Evolutionary conservation across 768 basidiomycete genomes (phyloP).

Genomic region (Suillus subluteus): DNA sequence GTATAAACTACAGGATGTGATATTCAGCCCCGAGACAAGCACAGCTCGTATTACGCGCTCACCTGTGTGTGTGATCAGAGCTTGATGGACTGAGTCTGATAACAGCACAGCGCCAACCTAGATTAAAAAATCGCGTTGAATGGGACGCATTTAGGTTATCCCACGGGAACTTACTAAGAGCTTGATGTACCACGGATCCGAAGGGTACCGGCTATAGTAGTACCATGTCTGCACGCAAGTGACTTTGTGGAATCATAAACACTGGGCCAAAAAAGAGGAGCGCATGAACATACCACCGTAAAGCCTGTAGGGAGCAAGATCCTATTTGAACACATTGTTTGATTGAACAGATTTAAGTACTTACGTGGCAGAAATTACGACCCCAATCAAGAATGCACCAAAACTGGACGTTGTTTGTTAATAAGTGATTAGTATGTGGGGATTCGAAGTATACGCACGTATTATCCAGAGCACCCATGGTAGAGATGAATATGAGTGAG

Average conservation of each 20-base stretch:
- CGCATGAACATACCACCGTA: slow-evolving; percentile 47
- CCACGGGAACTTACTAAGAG: slow-evolving; percentile 40
- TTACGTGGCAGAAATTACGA: slow-evolving; percentile 51
- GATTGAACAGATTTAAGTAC: slow-evolving; percentile 23
- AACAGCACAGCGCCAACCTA: slow-evolving; percentile 54
- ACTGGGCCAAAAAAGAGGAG: not conserved
- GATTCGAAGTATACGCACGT: slow-evolving; percentile 33
- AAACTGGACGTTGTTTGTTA: slow-evolving; percentile 36
- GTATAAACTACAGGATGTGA: slow-evolving; percentile 43
- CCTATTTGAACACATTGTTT: not conserved
- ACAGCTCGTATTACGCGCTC: slow-evolving; percentile 11
- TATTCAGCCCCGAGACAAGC: not conserved
- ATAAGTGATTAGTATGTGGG: not conserved
- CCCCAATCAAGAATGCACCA: slow-evolving; percentile 55
- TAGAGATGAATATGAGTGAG: not conserved
- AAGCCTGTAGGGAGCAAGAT: slow-evolving; percentile 36
- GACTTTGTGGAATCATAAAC: slow-evolving; percentile 37
- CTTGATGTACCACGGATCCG: slow-evolving; percentile 53
- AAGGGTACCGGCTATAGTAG: slow-evolving; percentile 52
- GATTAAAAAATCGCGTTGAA: slow-evolving; percentile 6
- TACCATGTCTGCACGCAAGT: slow-evolving; percentile 58
- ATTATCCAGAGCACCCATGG: slow-evolving; percentile 32
- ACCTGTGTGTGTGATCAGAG: slow-evolving; percentile 56
- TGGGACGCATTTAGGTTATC: not conserved
- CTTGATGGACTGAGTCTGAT: slow-evolving; percentile 58